Percentiles rank a stretch among this genome's conserved stretches.
Conservation (phyloP, 1,139 yeast genomes). For the Pichia sp. region DNA sequence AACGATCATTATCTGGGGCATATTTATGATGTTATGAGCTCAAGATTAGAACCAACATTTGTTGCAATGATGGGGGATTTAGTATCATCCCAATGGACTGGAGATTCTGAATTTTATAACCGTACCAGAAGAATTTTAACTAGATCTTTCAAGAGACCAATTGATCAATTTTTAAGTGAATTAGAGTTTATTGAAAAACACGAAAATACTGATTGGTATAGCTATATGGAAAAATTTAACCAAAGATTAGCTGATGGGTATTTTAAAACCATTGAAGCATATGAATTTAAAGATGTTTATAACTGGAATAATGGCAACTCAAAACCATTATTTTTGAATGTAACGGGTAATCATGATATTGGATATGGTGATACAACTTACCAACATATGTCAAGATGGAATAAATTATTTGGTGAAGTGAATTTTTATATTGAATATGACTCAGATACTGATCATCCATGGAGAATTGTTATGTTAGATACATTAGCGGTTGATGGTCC, state of each 20-base stretch:
- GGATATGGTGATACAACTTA: constrained; percentile 96
- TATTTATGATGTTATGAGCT: constrained; percentile 59
- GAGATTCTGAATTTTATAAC: constrained; percentile 74
- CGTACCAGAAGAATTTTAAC: constrained; percentile 68
- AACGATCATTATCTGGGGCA: constrained; percentile 87
- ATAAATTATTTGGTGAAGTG: constrained; percentile 69
- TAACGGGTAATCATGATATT: constrained; percentile 93
- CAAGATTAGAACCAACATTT: constrained; percentile 62
- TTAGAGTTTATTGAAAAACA: constrained; percentile 42
- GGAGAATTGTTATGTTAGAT: constrained; percentile 83
- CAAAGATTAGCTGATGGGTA: constrained; percentile 37
- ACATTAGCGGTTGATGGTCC: constrained; percentile 88
- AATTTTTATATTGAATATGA: constrained; percentile 74
- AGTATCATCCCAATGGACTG: constrained; percentile 94
- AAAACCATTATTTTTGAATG: constrained; percentile 62
- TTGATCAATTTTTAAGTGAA: constrained; percentile 42
- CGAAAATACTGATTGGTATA: constrained; percentile 49
- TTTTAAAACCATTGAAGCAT: constrained; percentile 31
- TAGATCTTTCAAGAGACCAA: constrained; percentile 53
- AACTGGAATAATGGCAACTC: constrained; percentile 50
- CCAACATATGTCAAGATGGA: constrained; percentile 82
- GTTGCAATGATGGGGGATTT: constrained; percentile 90
- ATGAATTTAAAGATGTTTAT: constrained; percentile 53
- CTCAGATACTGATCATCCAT: constrained; percentile 54
- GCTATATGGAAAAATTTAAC: constrained; percentile 37